These are phyloP conservation scores for Periconia sp. DNA, from an alignment of 2,329 filamentous ascomycete genomes.

Conservation along the genomic window DNA sequence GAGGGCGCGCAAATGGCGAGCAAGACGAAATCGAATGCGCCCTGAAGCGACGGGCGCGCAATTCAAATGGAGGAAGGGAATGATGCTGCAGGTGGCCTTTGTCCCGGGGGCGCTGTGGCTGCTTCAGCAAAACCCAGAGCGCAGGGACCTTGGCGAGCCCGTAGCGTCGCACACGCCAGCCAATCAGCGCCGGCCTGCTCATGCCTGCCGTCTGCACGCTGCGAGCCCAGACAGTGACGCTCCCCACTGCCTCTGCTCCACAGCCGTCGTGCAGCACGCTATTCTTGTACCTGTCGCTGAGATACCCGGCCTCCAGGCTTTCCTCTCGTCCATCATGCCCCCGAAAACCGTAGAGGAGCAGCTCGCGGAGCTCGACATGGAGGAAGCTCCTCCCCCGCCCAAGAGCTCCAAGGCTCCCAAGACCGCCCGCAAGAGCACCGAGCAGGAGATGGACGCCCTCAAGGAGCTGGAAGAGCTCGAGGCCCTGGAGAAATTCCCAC, in stretches of 20 bases:
- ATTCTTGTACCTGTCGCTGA: too few relatives aligned
- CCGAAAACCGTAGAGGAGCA: conserved; percentile 54
- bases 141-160: conserved; percentile 11
- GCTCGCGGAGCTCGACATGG: conserved; percentile 51
- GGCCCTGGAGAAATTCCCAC: conserved; percentile 53
- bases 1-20: conserved; percentile 17
- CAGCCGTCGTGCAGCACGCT: not conserved
- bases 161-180: conserved; percentile 26
- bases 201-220: conserved; percentile 26
- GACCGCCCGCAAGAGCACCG: conserved; percentile 44
- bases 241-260: conserved; percentile 8
- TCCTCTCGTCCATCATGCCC: conserved; percentile 30
- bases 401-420: conserved; percentile 52
- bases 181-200: conserved; percentile 32
- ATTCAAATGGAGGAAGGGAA: conserved; percentile 24
- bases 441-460: conserved; percentile 72
- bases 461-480: conserved; percentile 85
- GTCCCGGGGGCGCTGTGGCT: conserved; percentile 39
- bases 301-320: too few relatives aligned
- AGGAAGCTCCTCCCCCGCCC: conserved; percentile 36
- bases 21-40: conserved; percentile 2
- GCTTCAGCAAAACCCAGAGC: conserved; percentile 37
- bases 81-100: conserved; percentile 41
- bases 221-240: conserved; percentile 18
- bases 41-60: conserved; percentile 6